Conservation (phyloP, 1,284 basidiomycete species). For the Leccinum pallidistipes region DNA sequence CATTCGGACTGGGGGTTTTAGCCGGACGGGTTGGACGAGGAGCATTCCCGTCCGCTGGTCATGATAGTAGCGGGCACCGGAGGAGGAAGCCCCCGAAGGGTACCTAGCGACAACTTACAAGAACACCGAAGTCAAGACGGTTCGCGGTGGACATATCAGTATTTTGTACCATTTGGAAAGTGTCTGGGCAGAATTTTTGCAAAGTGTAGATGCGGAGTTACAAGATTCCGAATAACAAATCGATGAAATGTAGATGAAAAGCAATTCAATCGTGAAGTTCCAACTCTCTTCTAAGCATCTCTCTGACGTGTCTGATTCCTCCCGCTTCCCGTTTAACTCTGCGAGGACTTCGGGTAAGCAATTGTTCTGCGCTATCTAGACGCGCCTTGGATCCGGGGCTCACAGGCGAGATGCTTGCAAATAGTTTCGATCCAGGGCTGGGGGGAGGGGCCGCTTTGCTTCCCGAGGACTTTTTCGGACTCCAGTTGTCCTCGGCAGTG, state of each 20-base stretch:
- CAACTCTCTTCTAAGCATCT: slow-evolving; percentile 74
- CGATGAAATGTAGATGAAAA: slow-evolving; percentile 28
- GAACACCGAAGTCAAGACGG: slow-evolving; percentile 37
- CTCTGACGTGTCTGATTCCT: slow-evolving; percentile 72
- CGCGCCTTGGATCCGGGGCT: slow-evolving; percentile 41
- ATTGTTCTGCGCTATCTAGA: slow-evolving; percentile 55
- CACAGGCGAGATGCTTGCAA: slow-evolving; percentile 23
- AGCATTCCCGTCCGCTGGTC: slow-evolving; percentile 44
- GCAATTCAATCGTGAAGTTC: slow-evolving; percentile 55
- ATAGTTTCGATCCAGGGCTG: slow-evolving; percentile 38
- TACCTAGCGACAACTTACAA: slow-evolving; percentile 41
- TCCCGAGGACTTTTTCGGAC: slow-evolving; percentile 39
- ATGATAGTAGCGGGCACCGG: slow-evolving; percentile 42
- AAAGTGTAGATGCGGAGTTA: slow-evolving; percentile 8
- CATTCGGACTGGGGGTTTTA: slow-evolving; percentile 56
- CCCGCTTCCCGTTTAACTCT: slow-evolving; percentile 66
- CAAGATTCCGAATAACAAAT: slow-evolving; percentile 23
- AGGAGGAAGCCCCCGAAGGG: slow-evolving; percentile 36
- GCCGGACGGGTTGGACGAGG: slow-evolving; percentile 43
- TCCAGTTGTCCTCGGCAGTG: slow-evolving; percentile 19
- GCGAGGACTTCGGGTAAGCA: slow-evolving; percentile 66
- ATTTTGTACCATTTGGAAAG: slow-evolving; percentile 44
- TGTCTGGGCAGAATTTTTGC: slow-evolving; percentile 45
- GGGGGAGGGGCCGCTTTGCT: slow-evolving; percentile 26
- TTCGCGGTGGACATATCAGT: slow-evolving; percentile 50